Evolutionary conservation across 2,329 filamentous ascomycete species (phyloP), one percentile per base, ranked within the genome.

Genomic region (Fusarium ambrosium): DNA sequence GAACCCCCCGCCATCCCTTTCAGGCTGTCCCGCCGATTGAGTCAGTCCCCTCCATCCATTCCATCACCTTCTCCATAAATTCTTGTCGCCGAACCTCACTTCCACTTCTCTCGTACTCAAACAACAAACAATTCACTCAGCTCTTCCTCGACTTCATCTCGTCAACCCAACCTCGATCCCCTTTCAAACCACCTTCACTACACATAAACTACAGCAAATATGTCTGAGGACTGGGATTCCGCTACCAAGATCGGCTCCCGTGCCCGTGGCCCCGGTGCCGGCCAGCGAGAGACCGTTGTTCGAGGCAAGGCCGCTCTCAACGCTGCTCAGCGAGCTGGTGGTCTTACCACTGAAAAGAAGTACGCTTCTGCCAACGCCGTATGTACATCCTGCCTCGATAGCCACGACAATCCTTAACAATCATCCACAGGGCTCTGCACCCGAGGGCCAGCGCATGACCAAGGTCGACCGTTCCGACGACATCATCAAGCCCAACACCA

Each of bases 391-490:
- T 59, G 7, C 41, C 20, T 14, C 51, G 11, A 24, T 43, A 11
- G 10, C 20, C 9, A 34, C 24, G 13, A 36, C 24, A 43, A 22
- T 6, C 22, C 29, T 69, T 82, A 51, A 81, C 62, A 60, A 32
- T 32, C 24, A n/a, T 36, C 29, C 8, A 16, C 24, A 84, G 83
- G 34, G 71, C 20, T 73, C 77, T 27, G 73, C 77, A 63, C 78
- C 79, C 77, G 96, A 98, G 86, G 97, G 97, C 79, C 97, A 99
- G 87, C 95, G 94, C 82, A 89, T 98, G 76, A 98, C 97, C 78
- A 98, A 98, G 89, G 95, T 99, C 84, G 97, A 98, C 89, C 95
- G 96, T 78, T 92, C 92, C 83, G 95, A 98, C 88, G 97, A 98
- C 83, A 98, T 98, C 86, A 93, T 98, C 86, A 98, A 98, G 88